These are phyloP conservation scores for Dendrobium catenatum DNA, from an alignment of 106 monocot genomes.

Conservation along the genomic window DNA sequence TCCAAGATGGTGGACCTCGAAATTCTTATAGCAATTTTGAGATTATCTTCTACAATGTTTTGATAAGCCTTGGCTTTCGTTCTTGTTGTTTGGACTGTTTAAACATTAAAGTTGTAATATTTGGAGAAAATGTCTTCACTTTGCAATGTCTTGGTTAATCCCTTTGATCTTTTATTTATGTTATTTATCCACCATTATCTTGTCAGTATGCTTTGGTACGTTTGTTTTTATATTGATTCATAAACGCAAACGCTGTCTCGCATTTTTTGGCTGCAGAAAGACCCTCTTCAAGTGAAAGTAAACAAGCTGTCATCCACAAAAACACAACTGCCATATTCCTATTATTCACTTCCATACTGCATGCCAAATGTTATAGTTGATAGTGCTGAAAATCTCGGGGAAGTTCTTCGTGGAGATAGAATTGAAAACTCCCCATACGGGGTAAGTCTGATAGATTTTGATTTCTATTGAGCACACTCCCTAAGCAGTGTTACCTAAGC, in stretches of 20 bases:
- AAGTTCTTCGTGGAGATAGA: constrained; percentile 96
- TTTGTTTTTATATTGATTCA: background rate
- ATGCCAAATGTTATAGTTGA: constrained; percentile 70
- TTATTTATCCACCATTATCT: background rate
- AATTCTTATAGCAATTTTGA: no score
- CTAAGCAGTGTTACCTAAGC: background rate
- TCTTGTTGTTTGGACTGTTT: background rate
- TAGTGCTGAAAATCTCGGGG: constrained; percentile 97
- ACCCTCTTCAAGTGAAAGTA: constrained; percentile 75
- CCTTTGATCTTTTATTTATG: background rate
- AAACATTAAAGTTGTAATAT: background rate
- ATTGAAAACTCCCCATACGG: constrained; percentile 96
- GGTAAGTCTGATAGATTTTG: constrained; percentile 31
- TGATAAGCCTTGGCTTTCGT: background rate
- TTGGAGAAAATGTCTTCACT: background rate
- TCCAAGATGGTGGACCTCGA: no score
- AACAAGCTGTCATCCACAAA: constrained; percentile 91
- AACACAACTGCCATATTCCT: constrained; percentile 98
- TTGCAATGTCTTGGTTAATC: background rate
- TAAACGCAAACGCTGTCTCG: background rate
- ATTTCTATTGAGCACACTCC: background rate
- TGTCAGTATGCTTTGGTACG: constrained; percentile 3
- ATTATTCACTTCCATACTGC: constrained; percentile 92
- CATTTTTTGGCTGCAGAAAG: constrained; percentile 55
- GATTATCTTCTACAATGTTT: background rate